A percentile compares a stretch with the other conserved stretches of the same genome.
phyloP scores from a whole-genome alignment of 768 basidiomycete species.

The Scleroderma bovista region DNA sequence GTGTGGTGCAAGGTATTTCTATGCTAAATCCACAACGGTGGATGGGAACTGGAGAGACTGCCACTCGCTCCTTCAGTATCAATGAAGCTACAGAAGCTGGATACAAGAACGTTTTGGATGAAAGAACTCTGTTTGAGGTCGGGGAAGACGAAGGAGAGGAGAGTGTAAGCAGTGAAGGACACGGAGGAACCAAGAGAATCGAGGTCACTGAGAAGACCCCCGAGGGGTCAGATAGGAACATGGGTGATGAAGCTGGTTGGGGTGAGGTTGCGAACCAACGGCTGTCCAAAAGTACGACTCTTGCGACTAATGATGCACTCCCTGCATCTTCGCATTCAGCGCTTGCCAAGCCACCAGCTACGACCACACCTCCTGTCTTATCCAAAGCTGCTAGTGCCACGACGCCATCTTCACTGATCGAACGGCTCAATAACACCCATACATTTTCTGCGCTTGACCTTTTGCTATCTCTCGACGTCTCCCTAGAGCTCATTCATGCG shows the following conservation, averaged over 20 bases:
- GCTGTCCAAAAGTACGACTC: not conserved
- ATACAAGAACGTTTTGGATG: slow-evolving; percentile 21
- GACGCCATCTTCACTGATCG: not conserved
- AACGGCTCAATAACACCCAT: not conserved
- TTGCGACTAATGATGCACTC: not conserved
- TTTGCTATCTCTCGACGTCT: slow-evolving; percentile 85
- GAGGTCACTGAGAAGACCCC: slow-evolving; percentile 4
- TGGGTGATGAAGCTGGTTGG: slow-evolving; percentile 22
- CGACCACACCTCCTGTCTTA: not conserved
- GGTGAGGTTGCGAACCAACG: slow-evolving; percentile 11
- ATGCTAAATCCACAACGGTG: slow-evolving; percentile 91
- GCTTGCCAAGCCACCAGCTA: not conserved
- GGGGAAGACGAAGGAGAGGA: slow-evolving; percentile 36
- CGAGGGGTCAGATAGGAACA: not conserved
- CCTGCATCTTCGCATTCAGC: not conserved
- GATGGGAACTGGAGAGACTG: slow-evolving; percentile 40
- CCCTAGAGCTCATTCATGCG: slow-evolving; percentile 88
- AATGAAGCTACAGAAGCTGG: slow-evolving; percentile 2
- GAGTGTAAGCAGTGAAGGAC: slow-evolving; percentile 21
- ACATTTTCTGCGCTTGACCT: slow-evolving; percentile 60
- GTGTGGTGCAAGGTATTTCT: slow-evolving; percentile 76
- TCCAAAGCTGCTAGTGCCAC: not conserved
- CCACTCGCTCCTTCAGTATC: not conserved
- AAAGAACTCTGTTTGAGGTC: slow-evolving; percentile 46
- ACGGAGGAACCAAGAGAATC: slow-evolving; percentile 11